Percentiles rank a stretch among this genome's conserved stretches.
Conservation (phyloP, 192 early-diverging fungal genomes). For the Phycomyces nitens region DNA sequence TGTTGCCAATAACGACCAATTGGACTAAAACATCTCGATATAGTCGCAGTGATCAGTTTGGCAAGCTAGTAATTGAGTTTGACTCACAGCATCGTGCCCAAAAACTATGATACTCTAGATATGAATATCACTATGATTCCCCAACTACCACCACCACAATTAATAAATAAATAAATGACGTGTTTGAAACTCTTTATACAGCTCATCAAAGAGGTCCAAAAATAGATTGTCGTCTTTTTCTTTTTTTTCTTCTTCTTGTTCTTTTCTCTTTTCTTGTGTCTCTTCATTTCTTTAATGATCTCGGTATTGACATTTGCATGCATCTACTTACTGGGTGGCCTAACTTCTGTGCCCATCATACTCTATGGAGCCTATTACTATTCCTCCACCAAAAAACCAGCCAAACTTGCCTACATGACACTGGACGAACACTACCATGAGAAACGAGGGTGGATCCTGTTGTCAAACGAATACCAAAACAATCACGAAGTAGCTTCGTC, state of each 20-base stretch:
- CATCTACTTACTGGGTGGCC: slow-evolving; percentile 7
- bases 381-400: not conserved
- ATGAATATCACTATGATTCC: too few relatives aligned
- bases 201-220: too few relatives aligned
- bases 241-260: not conserved
- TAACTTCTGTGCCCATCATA: slow-evolving; percentile 13
- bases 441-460: slow-evolving; percentile 10
- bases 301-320: not conserved
- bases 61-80: slow-evolving; percentile 34
- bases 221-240: not conserved
- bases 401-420: not conserved
- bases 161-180: too few relatives aligned
- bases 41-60: slow-evolving; percentile 37
- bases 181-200: too few relatives aligned
- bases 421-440: not conserved
- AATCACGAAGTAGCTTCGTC: not conserved
- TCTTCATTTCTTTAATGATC: slow-evolving; percentile 4
- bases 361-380: not conserved
- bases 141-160: too few relatives aligned
- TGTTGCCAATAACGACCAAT: not conserved
- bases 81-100: too few relatives aligned
- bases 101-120: too few relatives aligned
- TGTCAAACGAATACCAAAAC: slow-evolving; percentile 5
- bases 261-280: not conserved
- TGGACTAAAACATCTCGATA: not conserved